Evolutionary conservation across 2,329 filamentous ascomycete species (phyloP), one percentile per base, ranked within the genome.

Genomic region (Talaromyces sp.): DNA sequence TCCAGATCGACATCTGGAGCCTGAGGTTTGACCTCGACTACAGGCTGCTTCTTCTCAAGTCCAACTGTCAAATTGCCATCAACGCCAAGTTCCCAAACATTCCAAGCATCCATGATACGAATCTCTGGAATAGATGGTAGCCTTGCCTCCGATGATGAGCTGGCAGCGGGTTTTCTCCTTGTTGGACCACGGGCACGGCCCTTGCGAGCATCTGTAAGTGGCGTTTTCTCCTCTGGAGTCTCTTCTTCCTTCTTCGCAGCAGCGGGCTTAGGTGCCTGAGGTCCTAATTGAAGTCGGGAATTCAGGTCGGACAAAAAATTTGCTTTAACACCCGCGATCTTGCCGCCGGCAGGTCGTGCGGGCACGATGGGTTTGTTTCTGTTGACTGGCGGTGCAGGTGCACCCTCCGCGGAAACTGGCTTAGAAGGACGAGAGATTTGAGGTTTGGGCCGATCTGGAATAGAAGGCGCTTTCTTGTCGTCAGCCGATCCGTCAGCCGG

Each of bases 291-390:
- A 28, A 99, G 79, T 51, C 91, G 88, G 66, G 91, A 92, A 73
- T 97, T 96, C 41, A 99, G 78, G 68, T 97, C 93, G 45, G 86
- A 91, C 81, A 99, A 85, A 73, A 99, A 97, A 2, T 89, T 91
- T 37, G 89, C 89, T 74, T 96, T 91, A 33, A 99, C 78, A 22
- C 90, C 89, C 15, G 92, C 91, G 70, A 99, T 95, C 78, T 97
- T 97, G 66, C 85, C 84, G 9, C 89, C 89, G 43, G 82, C 81
- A 2, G 91, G 89, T 46, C 91, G 85, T 13, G 86, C 83, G 10
- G 94, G 92, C 2, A 97, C 83, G 0, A 85, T 83, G 4, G 94
- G 92, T 70, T 97, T 97, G n/a, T 84, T 74, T 70, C 91, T 95
- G 11, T 80, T 71, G 15, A 77, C 67, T 3, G 75, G 66, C 11